Conservation (phyloP, 2,329 filamentous ascomycete species). For the Neonectria punicea region DNA sequence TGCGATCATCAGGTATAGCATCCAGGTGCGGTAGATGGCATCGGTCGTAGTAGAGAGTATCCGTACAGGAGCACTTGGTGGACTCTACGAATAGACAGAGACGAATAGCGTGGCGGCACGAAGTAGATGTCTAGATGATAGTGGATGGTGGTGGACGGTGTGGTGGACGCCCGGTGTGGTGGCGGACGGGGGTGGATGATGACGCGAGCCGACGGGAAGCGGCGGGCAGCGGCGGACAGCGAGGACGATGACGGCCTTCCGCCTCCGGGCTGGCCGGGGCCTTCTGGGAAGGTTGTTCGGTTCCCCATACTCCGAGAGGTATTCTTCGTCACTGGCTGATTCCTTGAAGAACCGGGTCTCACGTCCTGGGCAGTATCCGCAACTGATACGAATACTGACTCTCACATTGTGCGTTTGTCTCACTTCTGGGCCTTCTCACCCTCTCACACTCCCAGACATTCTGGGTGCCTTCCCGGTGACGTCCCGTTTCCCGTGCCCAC, state of each 20-base stretch:
- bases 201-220: conserved; percentile 34
- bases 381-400: conserved; percentile 1
- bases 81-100: background rate
- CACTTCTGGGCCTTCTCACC: conserved; percentile 4
- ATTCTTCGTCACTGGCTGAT: background rate
- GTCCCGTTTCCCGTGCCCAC: conserved; percentile 21
- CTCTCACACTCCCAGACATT: conserved; percentile 9
- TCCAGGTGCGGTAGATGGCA: background rate
- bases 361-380: conserved; percentile 4
- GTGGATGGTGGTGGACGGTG: background rate
- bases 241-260: conserved; percentile 24
- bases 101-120: background rate
- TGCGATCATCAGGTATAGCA: background rate
- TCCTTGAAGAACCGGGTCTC: background rate
- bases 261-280: conserved; percentile 24
- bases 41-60: background rate
- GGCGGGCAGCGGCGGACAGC: conserved; percentile 40
- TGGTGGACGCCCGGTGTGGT: background rate
- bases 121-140: conserved; percentile 3
- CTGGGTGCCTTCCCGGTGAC: conserved; percentile 15
- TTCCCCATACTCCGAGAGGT: conserved; percentile 18
- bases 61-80: background rate
- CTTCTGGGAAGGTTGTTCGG: conserved; percentile 6
- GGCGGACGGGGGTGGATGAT: background rate
- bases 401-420: conserved; percentile 13